Evolutionary conservation across 345 rosid genomes (phyloP).

Genomic region (Ceriops zippeliana): DNA sequence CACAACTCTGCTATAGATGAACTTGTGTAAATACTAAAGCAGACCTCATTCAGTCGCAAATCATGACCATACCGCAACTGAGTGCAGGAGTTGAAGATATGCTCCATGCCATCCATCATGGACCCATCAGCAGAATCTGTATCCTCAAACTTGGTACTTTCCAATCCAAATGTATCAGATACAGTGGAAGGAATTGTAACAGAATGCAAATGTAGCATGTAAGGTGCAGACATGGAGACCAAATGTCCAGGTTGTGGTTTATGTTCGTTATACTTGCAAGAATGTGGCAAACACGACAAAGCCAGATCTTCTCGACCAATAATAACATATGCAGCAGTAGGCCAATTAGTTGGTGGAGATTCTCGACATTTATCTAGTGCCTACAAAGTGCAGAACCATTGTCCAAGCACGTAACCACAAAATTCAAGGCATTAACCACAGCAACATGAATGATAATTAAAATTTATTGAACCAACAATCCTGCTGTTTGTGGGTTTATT

Average conservation of each 20-base stretch:
- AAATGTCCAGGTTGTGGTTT: conserved; percentile 57
- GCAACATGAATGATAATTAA: neutral
- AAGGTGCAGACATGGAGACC: conserved; percentile 81
- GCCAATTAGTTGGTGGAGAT: conserved; percentile 94
- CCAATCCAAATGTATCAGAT: conserved; percentile 64
- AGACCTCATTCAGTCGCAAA: conserved; percentile 92
- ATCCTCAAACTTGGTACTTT: conserved; percentile 71
- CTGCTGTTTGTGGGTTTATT: neutral
- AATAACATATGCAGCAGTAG: conserved; percentile 86
- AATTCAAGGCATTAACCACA: too few relatives aligned
- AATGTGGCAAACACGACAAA: conserved; percentile 45
- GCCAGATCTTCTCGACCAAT: conserved; percentile 96
- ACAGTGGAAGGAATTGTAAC: conserved; percentile 77
- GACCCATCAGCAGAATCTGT: conserved; percentile 70
- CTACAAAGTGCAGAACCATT: conserved; percentile 38
- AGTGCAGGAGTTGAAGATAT: conserved; percentile 79
- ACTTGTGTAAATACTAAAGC: conserved; percentile 3
- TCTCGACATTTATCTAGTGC: conserved; percentile 89
- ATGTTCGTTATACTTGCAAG: conserved; percentile 51
- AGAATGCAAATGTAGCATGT: conserved; percentile 92
- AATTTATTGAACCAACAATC: neutral
- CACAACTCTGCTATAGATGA: conserved; percentile 7
- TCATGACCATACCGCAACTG: conserved; percentile 90
- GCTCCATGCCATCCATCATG: conserved; percentile 94
- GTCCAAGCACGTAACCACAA: too few relatives aligned